Conservation (phyloP, 2,329 filamentous ascomycete species). For the Colletotrichum echinochloae region DNA sequence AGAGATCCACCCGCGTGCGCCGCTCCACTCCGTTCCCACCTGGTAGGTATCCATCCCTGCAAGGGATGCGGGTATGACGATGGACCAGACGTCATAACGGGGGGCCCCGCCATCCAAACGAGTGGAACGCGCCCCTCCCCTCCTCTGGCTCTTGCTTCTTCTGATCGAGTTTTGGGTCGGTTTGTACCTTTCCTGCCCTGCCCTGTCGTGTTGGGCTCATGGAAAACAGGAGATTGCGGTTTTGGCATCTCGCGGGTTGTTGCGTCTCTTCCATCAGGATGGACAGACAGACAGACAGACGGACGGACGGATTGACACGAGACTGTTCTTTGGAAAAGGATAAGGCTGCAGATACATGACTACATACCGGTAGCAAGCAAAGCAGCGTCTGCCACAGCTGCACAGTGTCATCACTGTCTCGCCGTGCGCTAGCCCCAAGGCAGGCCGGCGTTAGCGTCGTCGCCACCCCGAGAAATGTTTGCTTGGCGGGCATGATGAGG, state of each 20-base stretch:
- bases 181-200: background rate
- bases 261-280: background rate
- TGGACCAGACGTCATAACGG: constrained; percentile 31
- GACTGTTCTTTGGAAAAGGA: background rate
- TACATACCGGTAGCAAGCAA: too few species aligned
- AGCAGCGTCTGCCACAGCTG: background rate
- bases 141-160: background rate
- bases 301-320: background rate
- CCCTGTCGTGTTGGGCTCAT: background rate
- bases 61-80: constrained; percentile 33
- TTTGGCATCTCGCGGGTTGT: background rate
- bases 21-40: too few species aligned
- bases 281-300: background rate
- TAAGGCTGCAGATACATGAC: too few species aligned
- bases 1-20: too few species aligned
- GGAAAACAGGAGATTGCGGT: background rate
- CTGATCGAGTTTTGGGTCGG: too few species aligned
- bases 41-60: constrained; percentile 2
- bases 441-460: background rate
- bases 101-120: constrained; percentile 35
- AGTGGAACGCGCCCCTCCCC: constrained; percentile 23
- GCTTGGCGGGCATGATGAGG: constrained; percentile 8
- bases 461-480: background rate
- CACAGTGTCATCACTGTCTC: background rate
- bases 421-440: background rate